phyloP scores from a whole-genome alignment of 2,329 filamentous ascomycete species.

The Diaporthe citrichinensis region DNA sequence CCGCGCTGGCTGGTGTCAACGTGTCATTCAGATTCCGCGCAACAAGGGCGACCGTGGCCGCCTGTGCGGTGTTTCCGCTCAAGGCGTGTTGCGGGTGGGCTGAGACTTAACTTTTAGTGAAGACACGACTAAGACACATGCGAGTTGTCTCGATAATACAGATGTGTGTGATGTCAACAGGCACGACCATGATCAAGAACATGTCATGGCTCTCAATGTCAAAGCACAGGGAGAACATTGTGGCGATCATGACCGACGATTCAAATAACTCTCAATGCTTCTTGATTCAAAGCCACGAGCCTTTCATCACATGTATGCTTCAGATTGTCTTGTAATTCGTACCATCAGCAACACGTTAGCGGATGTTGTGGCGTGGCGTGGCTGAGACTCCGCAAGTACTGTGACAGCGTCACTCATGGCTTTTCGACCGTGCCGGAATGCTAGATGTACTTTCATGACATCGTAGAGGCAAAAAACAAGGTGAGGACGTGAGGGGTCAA shows the following conservation, averaged over 20 bases:
- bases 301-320: background rate
- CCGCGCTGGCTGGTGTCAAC: background rate
- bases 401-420: background rate
- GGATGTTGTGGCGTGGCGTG: conserved; percentile 1
- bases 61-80: background rate
- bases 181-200: background rate
- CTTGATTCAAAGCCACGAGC: background rate
- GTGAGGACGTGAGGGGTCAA: background rate
- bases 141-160: background rate
- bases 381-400: conserved; percentile 5
- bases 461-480: background rate
- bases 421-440: background rate
- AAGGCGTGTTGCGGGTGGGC: background rate
- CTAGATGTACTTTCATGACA: background rate
- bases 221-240: background rate
- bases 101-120: conserved; percentile 5
- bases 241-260: background rate
- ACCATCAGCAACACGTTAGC: background rate
- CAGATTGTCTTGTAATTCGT: background rate
- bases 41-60: background rate
- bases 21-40: conserved; percentile 16
- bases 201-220: background rate
- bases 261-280: background rate
- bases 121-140: conserved; percentile 11
- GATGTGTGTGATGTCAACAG: background rate